Evolutionary conservation across 192 early-diverging fungal species (phyloP).

Genomic region (Funneliformis geosporum): DNA sequence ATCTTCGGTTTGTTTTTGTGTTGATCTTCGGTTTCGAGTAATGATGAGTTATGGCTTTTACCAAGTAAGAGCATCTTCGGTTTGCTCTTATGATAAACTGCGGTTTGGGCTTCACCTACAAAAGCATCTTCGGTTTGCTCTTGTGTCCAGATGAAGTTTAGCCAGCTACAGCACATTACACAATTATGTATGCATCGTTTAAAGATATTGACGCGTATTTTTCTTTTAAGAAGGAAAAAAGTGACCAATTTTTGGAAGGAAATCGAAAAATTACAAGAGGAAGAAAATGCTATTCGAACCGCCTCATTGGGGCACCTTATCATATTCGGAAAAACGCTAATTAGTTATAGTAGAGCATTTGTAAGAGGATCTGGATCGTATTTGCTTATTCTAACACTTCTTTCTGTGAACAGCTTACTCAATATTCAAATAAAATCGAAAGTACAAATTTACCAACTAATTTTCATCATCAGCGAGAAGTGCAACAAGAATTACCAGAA

Average conservation of each 20-base stretch:
- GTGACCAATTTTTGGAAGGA: conserved; percentile 29
- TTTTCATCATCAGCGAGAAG: conserved; percentile 13
- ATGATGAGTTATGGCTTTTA: conserved; percentile 29
- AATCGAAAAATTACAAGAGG: conserved; percentile 31
- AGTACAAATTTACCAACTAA: conserved; percentile 26
- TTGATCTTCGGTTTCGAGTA: conserved; percentile 23
- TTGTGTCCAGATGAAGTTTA: conserved; percentile 31
- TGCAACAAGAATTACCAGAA: conserved; percentile 20
- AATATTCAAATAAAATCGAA: conserved; percentile 31
- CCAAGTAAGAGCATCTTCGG: conserved; percentile 34
- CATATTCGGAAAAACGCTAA: conserved; percentile 27
- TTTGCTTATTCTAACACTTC: conserved; percentile 30
- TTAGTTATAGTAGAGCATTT: conserved; percentile 23
- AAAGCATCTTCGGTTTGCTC: conserved; percentile 34
- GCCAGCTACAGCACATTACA: conserved; percentile 29
- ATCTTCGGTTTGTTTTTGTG: conserved; percentile 32
- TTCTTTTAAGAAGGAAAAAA: conserved; percentile 28
- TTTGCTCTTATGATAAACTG: conserved; percentile 31
- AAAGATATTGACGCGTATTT: conserved; percentile 22
- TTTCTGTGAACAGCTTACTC: conserved; percentile 32
- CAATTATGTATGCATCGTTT: conserved; percentile 13
- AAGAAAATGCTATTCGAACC: conserved; percentile 28
- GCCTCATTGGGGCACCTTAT: conserved; percentile 30
- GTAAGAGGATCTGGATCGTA: conserved; percentile 23
- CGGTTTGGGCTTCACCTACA: conserved; percentile 31